phyloP scores from a whole-genome alignment of 306 rosid genomes.

The Castanea mollissima region DNA sequence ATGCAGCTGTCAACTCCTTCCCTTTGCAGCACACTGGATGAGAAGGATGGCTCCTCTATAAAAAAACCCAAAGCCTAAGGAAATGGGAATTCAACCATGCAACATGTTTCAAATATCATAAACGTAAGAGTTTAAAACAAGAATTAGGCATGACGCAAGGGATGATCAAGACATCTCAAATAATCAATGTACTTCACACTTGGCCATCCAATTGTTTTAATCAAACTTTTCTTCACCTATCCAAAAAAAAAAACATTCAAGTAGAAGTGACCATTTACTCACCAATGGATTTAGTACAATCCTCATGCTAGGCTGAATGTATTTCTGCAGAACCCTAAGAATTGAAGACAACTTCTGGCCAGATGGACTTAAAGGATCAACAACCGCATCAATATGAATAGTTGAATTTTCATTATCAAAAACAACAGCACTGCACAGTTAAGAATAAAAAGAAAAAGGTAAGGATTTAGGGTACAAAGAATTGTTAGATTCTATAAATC shows the following conservation, averaged over 20 bases:
- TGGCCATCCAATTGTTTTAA: not conserved
- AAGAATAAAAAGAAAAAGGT: slow-evolving; percentile 19
- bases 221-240: not conserved
- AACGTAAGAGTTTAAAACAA: not conserved
- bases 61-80: not conserved
- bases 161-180: not conserved
- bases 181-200: not conserved
- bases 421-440: slow-evolving; percentile 76
- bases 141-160: not conserved
- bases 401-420: slow-evolving; percentile 64
- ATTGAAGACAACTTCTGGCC: slow-evolving; percentile 91
- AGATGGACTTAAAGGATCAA: slow-evolving; percentile 92
- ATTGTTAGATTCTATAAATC: slow-evolving; percentile 18
- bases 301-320: slow-evolving; percentile 92
- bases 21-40: not conserved
- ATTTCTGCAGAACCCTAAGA: slow-evolving; percentile 76
- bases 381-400: slow-evolving; percentile 86
- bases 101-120: not conserved
- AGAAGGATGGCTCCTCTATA: not conserved
- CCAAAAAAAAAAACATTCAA: slow-evolving; percentile 1
- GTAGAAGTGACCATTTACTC: slow-evolving; percentile 33
- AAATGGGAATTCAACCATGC: not conserved
- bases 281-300: slow-evolving; percentile 95
- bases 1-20: not conserved
- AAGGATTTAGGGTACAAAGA: slow-evolving; percentile 10